Base-by-base conservation (phyloP, 1,284 basidiomycete species). In the Malassezia furfur region DNA sequence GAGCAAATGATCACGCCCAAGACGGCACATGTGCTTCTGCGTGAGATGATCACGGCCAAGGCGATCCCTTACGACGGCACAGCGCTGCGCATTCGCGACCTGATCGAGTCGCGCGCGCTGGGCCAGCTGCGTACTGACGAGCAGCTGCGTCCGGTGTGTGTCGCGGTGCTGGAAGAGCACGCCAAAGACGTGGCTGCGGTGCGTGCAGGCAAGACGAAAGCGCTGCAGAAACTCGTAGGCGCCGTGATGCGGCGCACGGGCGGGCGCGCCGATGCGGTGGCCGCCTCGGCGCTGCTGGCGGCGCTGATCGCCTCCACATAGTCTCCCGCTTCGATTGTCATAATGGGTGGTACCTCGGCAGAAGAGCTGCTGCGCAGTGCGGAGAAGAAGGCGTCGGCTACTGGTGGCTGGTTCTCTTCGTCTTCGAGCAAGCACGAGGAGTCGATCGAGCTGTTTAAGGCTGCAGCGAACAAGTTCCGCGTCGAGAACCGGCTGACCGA, bases 401-500 rank as follows among this genome's bases (percentile, higher is more conserved):
- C 87, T 0, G 78, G 82, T 3, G 80, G 80, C 22, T 96, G 71
- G 70, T 74, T 74, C 62, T 66, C 65, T 5, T 66, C 63, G 11
- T 57, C 61, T 7, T 50, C 59, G 15, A 60, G 64, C 39, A 69
- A 68, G 50, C 64, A 64, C 22, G 72, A 96, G 76, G 91, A 96
- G 75, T 89, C 91, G 3, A 88, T 88, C 44, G 91, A 96, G 78
- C 81, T 94, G 22, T 96, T 87, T 77, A 86, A 88, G 70, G 86
- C 91, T 75, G 90, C 91, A 12, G 93, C 88, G 41, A 96, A 96
- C 78, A 81, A 86, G 39, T 96, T 89, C 82, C 94, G 96, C 79
- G 81, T 96, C 60, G 90, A 94, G 74, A 90, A 89, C 74, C 80
- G 83, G 52, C 94, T 91, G 80, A 87, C 84, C 71, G 86, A 90